phyloP scores from a whole-genome alignment of 2,329 filamentous ascomycete genomes.

The Aspergillus brasiliensis region DNA sequence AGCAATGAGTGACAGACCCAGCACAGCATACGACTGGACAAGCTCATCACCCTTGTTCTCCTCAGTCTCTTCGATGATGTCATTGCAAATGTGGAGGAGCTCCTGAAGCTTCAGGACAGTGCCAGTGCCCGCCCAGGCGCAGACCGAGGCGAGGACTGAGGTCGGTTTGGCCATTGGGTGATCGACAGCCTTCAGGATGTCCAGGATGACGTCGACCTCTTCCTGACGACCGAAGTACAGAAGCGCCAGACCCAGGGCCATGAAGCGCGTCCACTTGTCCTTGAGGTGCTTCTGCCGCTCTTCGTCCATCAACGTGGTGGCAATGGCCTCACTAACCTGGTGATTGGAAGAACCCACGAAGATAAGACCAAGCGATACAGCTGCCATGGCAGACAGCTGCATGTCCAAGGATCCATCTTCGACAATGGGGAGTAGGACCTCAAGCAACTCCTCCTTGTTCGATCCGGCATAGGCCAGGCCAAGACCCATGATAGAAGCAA shows the following conservation, averaged over 20 bases:
- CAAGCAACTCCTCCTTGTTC: slow-evolving; percentile 85
- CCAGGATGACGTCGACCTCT: slow-evolving; percentile 96
- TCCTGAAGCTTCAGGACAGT: slow-evolving; percentile 97
- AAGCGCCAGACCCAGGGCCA: slow-evolving; percentile 88
- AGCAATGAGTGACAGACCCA: slow-evolving; percentile 89
- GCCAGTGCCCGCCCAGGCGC: slow-evolving; percentile 96
- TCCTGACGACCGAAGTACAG: slow-evolving; percentile 97
- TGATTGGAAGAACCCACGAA: slow-evolving; percentile 92
- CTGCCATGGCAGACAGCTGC: slow-evolving; percentile 95
- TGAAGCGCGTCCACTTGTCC: slow-evolving; percentile 97
- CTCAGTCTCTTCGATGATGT: slow-evolving; percentile 91
- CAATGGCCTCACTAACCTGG: slow-evolving; percentile 87
- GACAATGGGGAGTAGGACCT: slow-evolving; percentile 83
- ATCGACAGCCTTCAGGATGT: slow-evolving; percentile 94
- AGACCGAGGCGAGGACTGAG: slow-evolving; percentile 90
- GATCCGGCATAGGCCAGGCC: slow-evolving; percentile 93
- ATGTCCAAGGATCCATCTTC: slow-evolving; percentile 82
- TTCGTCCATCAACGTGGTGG: slow-evolving; percentile 90
- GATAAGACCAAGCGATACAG: slow-evolving; percentile 83
- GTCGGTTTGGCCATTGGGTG: slow-evolving; percentile 98
- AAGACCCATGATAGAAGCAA: slow-evolving; percentile 92
- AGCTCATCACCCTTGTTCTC: slow-evolving; percentile 96
- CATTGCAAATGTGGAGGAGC: slow-evolving; percentile 95
- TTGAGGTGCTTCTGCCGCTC: slow-evolving; percentile 88
- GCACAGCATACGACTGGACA: slow-evolving; percentile 91